Percentiles rank a stretch among this genome's conserved stretches.
Evolutionary conservation across 75 land plant species (phyloP).

Genomic region (Picea sitchensis): DNA sequence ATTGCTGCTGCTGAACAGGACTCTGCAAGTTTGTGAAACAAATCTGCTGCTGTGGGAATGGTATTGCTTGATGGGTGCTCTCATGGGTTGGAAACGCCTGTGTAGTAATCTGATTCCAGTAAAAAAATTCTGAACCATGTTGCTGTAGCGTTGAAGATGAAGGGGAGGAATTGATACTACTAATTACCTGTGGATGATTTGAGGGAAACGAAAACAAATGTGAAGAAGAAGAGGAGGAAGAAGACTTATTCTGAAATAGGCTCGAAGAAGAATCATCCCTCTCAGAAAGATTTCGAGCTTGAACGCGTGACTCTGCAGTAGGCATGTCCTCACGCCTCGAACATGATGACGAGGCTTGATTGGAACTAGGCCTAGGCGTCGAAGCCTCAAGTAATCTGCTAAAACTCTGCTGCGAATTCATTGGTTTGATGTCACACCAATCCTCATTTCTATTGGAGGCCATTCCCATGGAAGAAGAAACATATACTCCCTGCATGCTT

Average conservation of each 20-base stretch:
- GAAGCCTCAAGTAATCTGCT: neutral
- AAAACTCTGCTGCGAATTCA: slow-evolving; percentile 3
- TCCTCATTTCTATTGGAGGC: neutral
- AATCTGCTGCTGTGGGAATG: slow-evolving; percentile 9
- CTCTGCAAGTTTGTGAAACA: slow-evolving; percentile 5
- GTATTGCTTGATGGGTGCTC: neutral
- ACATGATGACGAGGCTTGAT: neutral
- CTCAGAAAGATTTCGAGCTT: neutral
- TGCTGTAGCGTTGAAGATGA: neutral
- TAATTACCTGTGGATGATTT: slow-evolving; percentile 5
- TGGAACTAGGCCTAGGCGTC: neutral
- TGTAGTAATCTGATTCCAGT: slow-evolving; percentile 1
- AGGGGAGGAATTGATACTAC: neutral
- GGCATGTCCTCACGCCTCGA: neutral
- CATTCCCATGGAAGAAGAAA: neutral
- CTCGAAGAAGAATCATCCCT: neutral
- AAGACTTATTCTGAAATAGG: neutral
- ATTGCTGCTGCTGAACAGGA: slow-evolving; percentile 5
- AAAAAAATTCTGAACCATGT: neutral
- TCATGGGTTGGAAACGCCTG: neutral
- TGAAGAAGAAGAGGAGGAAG: neutral
- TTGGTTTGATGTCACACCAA: neutral
- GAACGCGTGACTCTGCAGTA: too few relatives aligned
- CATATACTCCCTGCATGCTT: neutral
- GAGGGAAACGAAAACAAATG: neutral